phyloP scores from a whole-genome alignment of 2,329 filamentous ascomycete genomes.

The Truncatella angustata region DNA sequence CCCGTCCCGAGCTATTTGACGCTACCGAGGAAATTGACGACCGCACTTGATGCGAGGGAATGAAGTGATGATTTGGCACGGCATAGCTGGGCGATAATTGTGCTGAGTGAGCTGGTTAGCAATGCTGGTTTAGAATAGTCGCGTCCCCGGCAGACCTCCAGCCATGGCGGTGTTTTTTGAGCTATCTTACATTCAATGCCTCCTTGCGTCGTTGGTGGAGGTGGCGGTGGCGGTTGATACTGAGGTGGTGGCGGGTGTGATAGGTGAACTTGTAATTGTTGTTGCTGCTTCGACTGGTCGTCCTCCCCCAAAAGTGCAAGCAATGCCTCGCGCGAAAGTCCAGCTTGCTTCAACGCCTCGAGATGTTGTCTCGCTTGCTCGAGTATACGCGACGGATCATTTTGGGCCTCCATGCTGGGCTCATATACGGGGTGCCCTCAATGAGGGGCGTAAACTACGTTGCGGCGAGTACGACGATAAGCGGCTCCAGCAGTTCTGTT shows the following conservation, averaged over 20 bases:
- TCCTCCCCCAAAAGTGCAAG: conserved; percentile 27
- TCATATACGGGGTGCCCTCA: conserved; percentile 2
- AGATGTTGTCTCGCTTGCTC: conserved; percentile 30
- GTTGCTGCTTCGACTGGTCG: conserved; percentile 12
- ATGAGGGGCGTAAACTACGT: conserved; percentile 3
- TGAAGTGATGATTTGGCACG: conserved; percentile 25
- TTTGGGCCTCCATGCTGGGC: conserved; percentile 4
- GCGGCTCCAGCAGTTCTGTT: not conserved
- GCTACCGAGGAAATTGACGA: conserved; percentile 27
- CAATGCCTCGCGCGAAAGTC: conserved; percentile 28
- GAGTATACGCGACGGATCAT: conserved; percentile 28
- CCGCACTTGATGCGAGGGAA: conserved; percentile 21
- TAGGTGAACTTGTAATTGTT: conserved; percentile 9
- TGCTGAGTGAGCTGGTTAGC: conserved; percentile 10
- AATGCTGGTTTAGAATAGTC: too few species aligned
- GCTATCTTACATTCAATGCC: conserved; percentile 14
- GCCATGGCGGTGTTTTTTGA: too few species aligned
- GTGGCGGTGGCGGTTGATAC: conserved; percentile 12
- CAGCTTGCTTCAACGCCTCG: conserved; percentile 32
- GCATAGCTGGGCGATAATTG: conserved; percentile 15
- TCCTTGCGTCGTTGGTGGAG: conserved; percentile 20
- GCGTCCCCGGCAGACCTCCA: too few species aligned
- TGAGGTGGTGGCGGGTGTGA: conserved; percentile 11
- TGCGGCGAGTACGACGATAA: not conserved
- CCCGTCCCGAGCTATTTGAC: conserved; percentile 29